phyloP scores from a whole-genome alignment of 2,329 filamentous ascomycete genomes.

The Penicillium sclerotiorum region DNA sequence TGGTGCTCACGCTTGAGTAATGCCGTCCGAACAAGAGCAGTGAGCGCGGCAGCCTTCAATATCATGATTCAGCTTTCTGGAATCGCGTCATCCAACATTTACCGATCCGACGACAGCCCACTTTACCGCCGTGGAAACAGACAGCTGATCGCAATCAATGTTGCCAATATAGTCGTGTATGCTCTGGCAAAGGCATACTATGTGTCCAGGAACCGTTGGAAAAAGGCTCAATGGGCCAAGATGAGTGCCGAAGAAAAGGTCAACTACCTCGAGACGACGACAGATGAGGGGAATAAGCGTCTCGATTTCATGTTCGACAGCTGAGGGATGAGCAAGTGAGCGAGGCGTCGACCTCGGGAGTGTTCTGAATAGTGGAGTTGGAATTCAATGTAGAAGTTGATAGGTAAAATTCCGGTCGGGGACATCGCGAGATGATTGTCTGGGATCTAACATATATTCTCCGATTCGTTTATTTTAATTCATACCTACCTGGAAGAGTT shows the following conservation, averaged over 20 bases:
- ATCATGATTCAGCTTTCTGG: constrained; percentile 45
- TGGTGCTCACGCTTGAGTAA: constrained; percentile 55
- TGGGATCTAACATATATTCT: too few relatives aligned
- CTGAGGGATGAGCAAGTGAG: too few relatives aligned
- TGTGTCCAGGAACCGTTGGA: constrained; percentile 33
- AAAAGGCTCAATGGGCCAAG: constrained; percentile 44
- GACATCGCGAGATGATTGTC: too few relatives aligned
- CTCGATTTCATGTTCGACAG: constrained; percentile 59
- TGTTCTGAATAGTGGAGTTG: too few relatives aligned
- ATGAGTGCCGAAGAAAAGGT: constrained; percentile 53
- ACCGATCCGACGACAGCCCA: constrained; percentile 57
- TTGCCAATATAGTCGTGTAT: constrained; percentile 54
- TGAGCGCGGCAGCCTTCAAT: constrained; percentile 55
- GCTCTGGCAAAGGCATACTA: constrained; percentile 40
- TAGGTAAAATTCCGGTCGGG: too few relatives aligned
- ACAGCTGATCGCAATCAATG: constrained; percentile 52
- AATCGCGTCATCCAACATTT: constrained; percentile 54
- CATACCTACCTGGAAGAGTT: too few relatives aligned
- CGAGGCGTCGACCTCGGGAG: too few relatives aligned
- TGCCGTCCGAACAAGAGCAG: constrained; percentile 52
- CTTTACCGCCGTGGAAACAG: constrained; percentile 43
- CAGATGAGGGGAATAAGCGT: constrained; percentile 57
- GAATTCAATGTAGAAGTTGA: too few relatives aligned
- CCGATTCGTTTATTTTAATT: too few relatives aligned
- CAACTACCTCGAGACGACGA: constrained; percentile 53